Conservation (phyloP, 495 filamentous ascomycete genomes). For the Penicillium tannophilum region DNA sequence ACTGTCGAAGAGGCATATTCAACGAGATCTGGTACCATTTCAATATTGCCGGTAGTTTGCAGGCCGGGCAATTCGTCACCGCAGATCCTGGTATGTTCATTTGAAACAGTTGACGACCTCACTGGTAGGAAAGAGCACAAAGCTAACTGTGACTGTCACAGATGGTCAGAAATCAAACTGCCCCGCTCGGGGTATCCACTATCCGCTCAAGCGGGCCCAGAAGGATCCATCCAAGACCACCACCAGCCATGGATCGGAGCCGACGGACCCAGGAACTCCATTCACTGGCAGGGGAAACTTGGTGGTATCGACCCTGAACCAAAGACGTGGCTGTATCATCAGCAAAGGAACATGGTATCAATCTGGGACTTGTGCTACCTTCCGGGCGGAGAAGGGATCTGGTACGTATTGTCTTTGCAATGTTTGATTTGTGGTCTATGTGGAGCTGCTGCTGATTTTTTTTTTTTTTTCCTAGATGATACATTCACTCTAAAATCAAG, state of each 20-base stretch:
- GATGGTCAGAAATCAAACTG: constrained; percentile 67
- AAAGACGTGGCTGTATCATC: constrained; percentile 68
- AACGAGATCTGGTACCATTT: constrained; percentile 88
- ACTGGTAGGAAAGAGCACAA: background rate
- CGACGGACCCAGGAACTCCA: constrained; percentile 45
- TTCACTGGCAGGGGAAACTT: constrained; percentile 62
- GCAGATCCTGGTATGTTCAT: constrained; percentile 53
- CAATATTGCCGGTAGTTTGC: constrained; percentile 75
- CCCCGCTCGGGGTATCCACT: constrained; percentile 61
- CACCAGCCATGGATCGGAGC: constrained; percentile 33
- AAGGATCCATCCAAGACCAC: constrained; percentile 42
- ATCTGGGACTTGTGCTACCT: constrained; percentile 70
- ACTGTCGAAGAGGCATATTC: constrained; percentile 61
- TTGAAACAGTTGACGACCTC: background rate
- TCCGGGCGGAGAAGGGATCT: constrained; percentile 52
- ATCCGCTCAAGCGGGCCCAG: constrained; percentile 61
- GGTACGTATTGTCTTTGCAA: constrained; percentile 31
- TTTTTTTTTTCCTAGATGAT: constrained; percentile 35
- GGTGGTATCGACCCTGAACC: constrained; percentile 54
- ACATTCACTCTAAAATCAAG: constrained; percentile 63
- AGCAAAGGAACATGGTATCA: constrained; percentile 69
- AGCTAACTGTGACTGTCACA: constrained; percentile 13
- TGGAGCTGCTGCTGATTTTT: constrained; percentile 9
- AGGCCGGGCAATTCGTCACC: constrained; percentile 73
- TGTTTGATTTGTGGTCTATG: background rate